Evolutionary conservation across 2,329 filamentous ascomycete genomes (phyloP), one percentile per base, ranked within the genome.

Genomic region (Hirsutella minnesotensis): DNA sequence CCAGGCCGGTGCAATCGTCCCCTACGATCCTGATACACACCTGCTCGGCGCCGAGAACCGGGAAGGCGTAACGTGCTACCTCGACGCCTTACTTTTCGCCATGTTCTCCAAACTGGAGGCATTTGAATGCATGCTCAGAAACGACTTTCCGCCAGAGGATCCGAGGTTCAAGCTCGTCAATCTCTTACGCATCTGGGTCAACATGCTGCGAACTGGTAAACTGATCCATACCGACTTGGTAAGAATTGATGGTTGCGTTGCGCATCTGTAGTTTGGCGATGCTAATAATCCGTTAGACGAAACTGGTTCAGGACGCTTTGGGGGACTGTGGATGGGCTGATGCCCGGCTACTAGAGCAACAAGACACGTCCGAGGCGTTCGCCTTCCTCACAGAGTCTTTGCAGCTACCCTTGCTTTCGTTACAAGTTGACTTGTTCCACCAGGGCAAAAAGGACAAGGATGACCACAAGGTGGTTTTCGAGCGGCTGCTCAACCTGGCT

Each of bases 281-380:
- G 39, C 51, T 56, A 43, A 56, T 43, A 10, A 18, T 19, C 9
- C 15, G 18, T n/a, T 53, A 90, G 83, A 94, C 86, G 8, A 76
- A 83, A 60, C 72, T 87, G 49, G 73, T 98, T 13, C 89, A 95
- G 62, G 78, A 90, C 34, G 73, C 87, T 9, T 63, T 96, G 33
- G 81, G 83, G 16, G 82, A 81, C 42, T 95, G 89, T 58, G 92
- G 90, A 4, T 96, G 92, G 92, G 67, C 75, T 51, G 88, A 94
- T 45, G 89, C 89, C 38, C 74, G 75, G 19, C 64, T 75, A 44
- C 58, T 86, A n/a, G 75, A 81, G 52, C 92, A 96, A 57, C 92
- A 98, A 63, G 92, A 98, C 61, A 86, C 87, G 0, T 95, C 92
- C 0, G 92, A 98, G 62, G 89, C 89, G 1, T 96, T 96, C 58